These are phyloP conservation scores for Xylariaceae sp. DNA, from an alignment of 2,329 filamentous ascomycete genomes.

Conservation along the genomic window DNA sequence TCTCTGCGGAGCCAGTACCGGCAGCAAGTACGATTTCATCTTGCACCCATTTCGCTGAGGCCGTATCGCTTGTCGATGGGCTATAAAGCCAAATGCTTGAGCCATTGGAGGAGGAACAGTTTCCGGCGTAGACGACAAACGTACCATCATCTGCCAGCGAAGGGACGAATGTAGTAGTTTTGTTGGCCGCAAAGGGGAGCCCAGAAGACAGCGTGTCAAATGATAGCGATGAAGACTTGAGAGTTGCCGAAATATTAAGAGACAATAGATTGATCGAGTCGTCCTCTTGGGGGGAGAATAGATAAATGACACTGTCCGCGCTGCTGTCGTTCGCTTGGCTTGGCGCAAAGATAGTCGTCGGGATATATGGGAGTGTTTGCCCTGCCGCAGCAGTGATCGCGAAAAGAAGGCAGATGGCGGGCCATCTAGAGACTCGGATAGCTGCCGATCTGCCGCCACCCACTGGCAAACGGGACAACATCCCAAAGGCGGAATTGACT, in stretches of 20 bases:
- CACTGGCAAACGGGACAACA: constrained; percentile 21
- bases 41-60: constrained; percentile 40
- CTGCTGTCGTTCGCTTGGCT: constrained; percentile 39
- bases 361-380: constrained; percentile 67
- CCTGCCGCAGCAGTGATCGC: constrained; percentile 28
- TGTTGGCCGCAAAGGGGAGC: constrained; percentile 59
- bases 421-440: constrained; percentile 19
- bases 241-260: constrained; percentile 58
- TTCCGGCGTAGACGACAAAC: constrained; percentile 69
- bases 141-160: constrained; percentile 64
- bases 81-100: constrained; percentile 67
- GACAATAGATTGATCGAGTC: constrained; percentile 52
- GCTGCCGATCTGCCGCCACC: constrained; percentile 21
- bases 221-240: constrained; percentile 44
- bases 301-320: constrained; percentile 51
- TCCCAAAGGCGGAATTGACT: constrained; percentile 24
- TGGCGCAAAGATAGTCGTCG: constrained; percentile 66
- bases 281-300: constrained; percentile 57
- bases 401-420: constrained; percentile 17
- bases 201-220: constrained; percentile 49
- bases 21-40: constrained; percentile 25
- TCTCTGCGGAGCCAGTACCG: constrained; percentile 14
- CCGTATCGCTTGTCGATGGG: constrained; percentile 37
- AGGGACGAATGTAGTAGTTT: constrained; percentile 60
- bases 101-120: constrained; percentile 55